Base-by-base conservation (phyloP, 768 basidiomycete genomes). In the Gloeophyllum trabeum region DNA sequence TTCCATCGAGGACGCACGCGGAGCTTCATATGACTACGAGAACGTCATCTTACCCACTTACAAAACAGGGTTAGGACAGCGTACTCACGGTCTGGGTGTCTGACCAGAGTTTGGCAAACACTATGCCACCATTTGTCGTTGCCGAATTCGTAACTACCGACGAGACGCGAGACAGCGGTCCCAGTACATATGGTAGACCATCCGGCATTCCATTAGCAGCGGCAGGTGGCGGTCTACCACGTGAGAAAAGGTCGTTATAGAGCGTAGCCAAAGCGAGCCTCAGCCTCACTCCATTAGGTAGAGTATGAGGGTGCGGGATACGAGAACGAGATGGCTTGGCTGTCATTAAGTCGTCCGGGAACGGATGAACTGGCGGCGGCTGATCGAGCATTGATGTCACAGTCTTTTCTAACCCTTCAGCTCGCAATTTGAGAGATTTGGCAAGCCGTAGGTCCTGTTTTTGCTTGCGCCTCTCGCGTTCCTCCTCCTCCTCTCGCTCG, bases 331-430 rank as follows among this genome's bases (percentile, higher is more conserved):
- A 65, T 49, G 53, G 68, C 5, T 76, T 75, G 4, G 72, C 74
- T 2, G 66, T 69, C 5, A 74, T 73, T 28, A 73, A 71, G 2
- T 73, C 68, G 36, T 67, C 56, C 10, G 10, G 10, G 21, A 76
- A 76, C 24, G 71, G 74, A 32, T 72, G 67, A 25, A 70, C 60
- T 3, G 75, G 73, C 2, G 86, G 86, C 0, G 82, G 81, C 48
- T 88, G 84, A 42, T 78, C 76, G 12, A 90, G 73, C 84, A 90
- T 88, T 35, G 79, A 71, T 1, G 73, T 76, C 39, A 86, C 72
- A 34, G 90, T 84, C 53, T 86, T 88, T 58, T 90, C 88, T 16
- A 90, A 69, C 10, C 81, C 80, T 48, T 89, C 84, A 1, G 88
- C 82, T 22, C 83, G 77, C 22, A 85, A 64, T 43, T 82, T 68